Evolutionary conservation across 352 stramenopile species (phyloP).

Genomic region (Phytophthora citricola): DNA sequence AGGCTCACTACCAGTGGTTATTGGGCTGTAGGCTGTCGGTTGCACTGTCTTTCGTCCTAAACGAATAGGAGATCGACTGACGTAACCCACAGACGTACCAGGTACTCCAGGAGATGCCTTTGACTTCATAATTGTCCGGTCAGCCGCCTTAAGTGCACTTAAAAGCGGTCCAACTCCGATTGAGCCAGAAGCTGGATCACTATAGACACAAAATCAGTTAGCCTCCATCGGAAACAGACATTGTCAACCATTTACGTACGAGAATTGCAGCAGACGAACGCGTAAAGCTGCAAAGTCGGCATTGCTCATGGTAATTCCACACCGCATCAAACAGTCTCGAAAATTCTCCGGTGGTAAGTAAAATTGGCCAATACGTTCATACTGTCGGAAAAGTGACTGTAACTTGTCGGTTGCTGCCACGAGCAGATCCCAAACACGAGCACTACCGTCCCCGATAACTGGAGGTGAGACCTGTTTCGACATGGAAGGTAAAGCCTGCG

Average conservation of each 20-base stretch:
- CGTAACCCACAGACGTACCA: constrained; percentile 29
- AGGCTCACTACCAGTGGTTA: constrained; percentile 15
- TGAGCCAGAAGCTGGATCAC: constrained; percentile 54
- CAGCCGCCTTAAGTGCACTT: constrained; percentile 53
- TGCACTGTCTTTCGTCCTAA: constrained; percentile 67
- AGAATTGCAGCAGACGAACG: constrained; percentile 64
- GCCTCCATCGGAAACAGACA: no score
- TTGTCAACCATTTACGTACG: constrained; percentile 36
- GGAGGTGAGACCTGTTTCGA: constrained; percentile 53
- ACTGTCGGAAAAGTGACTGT: constrained; percentile 61
- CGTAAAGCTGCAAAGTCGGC: constrained; percentile 73
- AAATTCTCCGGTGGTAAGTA: constrained; percentile 65
- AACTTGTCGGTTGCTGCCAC: constrained; percentile 57
- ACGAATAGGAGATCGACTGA: constrained; percentile 62
- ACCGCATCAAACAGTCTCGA: constrained; percentile 64
- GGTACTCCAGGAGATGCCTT: constrained; percentile 29
- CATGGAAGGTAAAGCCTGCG: constrained; percentile 44
- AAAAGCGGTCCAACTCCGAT: constrained; percentile 56
- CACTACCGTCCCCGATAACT: constrained; percentile 51
- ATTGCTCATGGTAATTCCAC: constrained; percentile 69
- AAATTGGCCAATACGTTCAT: constrained; percentile 57
- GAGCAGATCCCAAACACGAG: constrained; percentile 70
- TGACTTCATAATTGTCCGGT: constrained; percentile 53
- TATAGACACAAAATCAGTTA: constrained; percentile 14
- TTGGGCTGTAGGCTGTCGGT: constrained; percentile 29